Percentiles rank a stretch among this genome's conserved stretches.
Evolutionary conservation across 345 rosid species (phyloP).

Genomic region (Citrus inodora): DNA sequence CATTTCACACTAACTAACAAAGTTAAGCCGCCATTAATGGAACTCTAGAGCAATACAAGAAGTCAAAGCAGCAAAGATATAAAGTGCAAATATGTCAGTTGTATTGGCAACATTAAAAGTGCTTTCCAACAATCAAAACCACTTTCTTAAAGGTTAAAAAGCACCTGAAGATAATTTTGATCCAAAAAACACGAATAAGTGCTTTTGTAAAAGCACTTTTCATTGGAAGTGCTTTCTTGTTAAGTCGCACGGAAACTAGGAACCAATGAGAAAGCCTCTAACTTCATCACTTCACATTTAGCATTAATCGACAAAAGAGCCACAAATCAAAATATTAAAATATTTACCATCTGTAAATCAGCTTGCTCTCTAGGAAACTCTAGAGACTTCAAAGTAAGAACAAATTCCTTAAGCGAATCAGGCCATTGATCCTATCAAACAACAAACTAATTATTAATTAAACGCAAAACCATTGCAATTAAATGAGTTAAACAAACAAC

Average conservation of each 20-base stretch:
- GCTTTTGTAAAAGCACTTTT: neutral
- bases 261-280: neutral
- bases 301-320: neutral
- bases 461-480: neutral
- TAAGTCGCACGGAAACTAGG: neutral
- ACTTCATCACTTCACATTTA: neutral
- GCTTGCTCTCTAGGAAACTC: slow-evolving; percentile 66
- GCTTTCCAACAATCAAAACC: neutral
- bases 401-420: slow-evolving; percentile 65
- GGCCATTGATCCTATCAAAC: slow-evolving; percentile 75
- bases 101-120: neutral
- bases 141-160: neutral
- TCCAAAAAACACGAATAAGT: neutral
- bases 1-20: neutral
- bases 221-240: neutral
- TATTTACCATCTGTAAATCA: slow-evolving; percentile 45
- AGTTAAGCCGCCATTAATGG: neutral
- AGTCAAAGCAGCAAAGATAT: neutral
- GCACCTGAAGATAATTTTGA: neutral
- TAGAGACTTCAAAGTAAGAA: slow-evolving; percentile 57
- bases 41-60: neutral
- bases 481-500: neutral
- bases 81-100: neutral
- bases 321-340: neutral
- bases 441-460: neutral